Percentiles rank a stretch among this genome's conserved stretches.
phyloP scores from a whole-genome alignment of 306 rosid species.

The Luffa acutangula region DNA sequence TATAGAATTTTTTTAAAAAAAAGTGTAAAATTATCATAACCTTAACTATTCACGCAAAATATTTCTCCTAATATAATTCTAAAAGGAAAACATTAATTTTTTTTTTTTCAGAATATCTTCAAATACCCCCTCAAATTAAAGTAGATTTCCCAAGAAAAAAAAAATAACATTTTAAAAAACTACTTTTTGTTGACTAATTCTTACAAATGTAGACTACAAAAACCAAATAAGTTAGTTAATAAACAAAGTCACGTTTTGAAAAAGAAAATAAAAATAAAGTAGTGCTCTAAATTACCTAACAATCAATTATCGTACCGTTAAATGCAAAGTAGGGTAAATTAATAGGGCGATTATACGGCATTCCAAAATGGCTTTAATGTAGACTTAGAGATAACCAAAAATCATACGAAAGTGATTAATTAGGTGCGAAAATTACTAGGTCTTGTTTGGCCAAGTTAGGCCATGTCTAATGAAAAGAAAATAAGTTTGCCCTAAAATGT shows the following conservation, averaged over 20 bases:
- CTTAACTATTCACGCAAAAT: not conserved
- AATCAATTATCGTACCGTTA: not conserved
- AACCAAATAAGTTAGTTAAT: not conserved
- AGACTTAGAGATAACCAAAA: not conserved
- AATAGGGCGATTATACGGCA: not conserved
- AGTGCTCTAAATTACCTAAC: not conserved
- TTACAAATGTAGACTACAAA: no score
- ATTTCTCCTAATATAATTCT: not conserved
- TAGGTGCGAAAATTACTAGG: not conserved
- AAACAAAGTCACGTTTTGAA: no score
- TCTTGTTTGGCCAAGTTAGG: not conserved
- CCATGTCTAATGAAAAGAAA: not conserved
- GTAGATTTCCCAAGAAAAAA: no score
- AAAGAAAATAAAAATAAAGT: not conserved
- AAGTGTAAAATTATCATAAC: not conserved
- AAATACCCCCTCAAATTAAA: not conserved
- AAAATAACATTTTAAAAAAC: no score
- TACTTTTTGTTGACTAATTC: not conserved
- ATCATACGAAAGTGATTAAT: conserved; percentile 3
- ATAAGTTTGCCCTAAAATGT: not conserved
- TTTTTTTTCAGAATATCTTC: not conserved
- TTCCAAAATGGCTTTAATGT: not conserved
- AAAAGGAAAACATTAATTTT: not conserved
- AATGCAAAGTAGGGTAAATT: not conserved
- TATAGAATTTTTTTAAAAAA: no score